Evolutionary conservation across 2,329 filamentous ascomycete genomes (phyloP).

Genomic region (Epichloe gansuensis): DNA sequence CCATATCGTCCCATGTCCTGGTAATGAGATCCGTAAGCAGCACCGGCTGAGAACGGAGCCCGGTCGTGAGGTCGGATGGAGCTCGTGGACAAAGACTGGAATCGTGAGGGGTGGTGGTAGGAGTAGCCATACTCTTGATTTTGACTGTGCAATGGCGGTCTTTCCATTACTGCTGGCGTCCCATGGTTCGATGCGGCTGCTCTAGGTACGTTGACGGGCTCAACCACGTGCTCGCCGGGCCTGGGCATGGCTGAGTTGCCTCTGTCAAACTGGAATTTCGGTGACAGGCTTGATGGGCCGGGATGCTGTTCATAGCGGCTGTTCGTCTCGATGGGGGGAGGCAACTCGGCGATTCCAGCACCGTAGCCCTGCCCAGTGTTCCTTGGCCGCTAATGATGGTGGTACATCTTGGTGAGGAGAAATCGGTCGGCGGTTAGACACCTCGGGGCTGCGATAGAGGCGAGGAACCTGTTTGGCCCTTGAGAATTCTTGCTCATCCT

Average conservation of each 20-base stretch:
- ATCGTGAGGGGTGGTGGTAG: slow-evolving; percentile 30
- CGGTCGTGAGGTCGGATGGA: slow-evolving; percentile 30
- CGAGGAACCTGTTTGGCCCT: slow-evolving; percentile 33
- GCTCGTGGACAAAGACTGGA: slow-evolving; percentile 33
- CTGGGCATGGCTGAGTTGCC: slow-evolving; percentile 18
- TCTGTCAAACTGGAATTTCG: slow-evolving; percentile 24
- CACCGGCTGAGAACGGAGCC: slow-evolving; percentile 28
- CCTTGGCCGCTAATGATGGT: slow-evolving; percentile 16
- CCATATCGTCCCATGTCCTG: slow-evolving; percentile 30
- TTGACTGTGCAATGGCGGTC: slow-evolving; percentile 17
- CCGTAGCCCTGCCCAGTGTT: slow-evolving; percentile 10
- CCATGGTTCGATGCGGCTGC: background rate
- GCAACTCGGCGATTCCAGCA: slow-evolving; percentile 12
- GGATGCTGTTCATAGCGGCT: slow-evolving; percentile 24
- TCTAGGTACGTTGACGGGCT: background rate
- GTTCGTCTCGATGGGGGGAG: slow-evolving; percentile 19
- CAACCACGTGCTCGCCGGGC: slow-evolving; percentile 12
- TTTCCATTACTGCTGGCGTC: slow-evolving; percentile 1
- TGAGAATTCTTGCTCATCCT: slow-evolving; percentile 26
- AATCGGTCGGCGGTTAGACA: slow-evolving; percentile 18
- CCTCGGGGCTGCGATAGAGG: slow-evolving; percentile 27
- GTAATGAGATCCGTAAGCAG: slow-evolving; percentile 26
- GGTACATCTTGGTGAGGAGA: slow-evolving; percentile 20
- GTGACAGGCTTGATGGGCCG: slow-evolving; percentile 28
- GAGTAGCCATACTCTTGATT: slow-evolving; percentile 23